Evolutionary conservation across 352 stramenopile genomes (phyloP).

Genomic region (Phytophthora pisi): DNA sequence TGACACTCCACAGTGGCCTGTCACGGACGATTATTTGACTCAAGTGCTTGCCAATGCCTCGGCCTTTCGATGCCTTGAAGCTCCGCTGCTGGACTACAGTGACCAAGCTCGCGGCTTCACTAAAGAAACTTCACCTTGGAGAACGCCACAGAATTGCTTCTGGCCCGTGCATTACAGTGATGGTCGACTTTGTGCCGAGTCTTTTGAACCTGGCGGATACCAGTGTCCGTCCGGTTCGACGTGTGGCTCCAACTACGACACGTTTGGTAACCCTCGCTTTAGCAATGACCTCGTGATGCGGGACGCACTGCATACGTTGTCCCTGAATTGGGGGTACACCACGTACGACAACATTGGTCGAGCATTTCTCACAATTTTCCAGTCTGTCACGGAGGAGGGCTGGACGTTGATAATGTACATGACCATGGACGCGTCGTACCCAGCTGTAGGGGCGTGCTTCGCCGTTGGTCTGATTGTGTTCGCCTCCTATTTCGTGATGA

Average conservation of each 20-base stretch:
- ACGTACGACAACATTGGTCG: conserved; percentile 90
- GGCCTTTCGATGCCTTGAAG: conserved; percentile 42
- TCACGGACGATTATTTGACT: conserved; percentile 47
- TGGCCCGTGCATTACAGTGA: conserved; percentile 90
- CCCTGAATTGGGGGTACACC: conserved; percentile 89
- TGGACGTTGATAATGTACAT: conserved; percentile 93
- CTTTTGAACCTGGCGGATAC: conserved; percentile 43
- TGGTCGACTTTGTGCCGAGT: conserved; percentile 59
- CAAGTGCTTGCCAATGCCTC: conserved; percentile 39
- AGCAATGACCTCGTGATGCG: conserved; percentile 39
- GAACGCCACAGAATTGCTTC: conserved; percentile 78
- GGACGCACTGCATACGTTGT: conserved; percentile 47
- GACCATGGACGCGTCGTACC: conserved; percentile 53
- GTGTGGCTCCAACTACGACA: conserved; percentile 69
- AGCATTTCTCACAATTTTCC: conserved; percentile 93
- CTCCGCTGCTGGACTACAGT: conserved; percentile 45
- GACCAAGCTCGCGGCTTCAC: conserved; percentile 40
- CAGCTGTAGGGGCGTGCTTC: conserved; percentile 69
- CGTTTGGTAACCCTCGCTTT: conserved; percentile 66
- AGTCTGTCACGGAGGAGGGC: conserved; percentile 91
- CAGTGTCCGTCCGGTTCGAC: conserved; percentile 38
- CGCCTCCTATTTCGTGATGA: conserved; percentile 92
- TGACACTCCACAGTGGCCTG: conserved; percentile 43
- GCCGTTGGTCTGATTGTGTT: conserved; percentile 89
- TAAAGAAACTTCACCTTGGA: conserved; percentile 69